These are phyloP conservation scores for Alternaria sp. DNA, from an alignment of 2,329 filamentous ascomycete species.

Conservation along the genomic window DNA sequence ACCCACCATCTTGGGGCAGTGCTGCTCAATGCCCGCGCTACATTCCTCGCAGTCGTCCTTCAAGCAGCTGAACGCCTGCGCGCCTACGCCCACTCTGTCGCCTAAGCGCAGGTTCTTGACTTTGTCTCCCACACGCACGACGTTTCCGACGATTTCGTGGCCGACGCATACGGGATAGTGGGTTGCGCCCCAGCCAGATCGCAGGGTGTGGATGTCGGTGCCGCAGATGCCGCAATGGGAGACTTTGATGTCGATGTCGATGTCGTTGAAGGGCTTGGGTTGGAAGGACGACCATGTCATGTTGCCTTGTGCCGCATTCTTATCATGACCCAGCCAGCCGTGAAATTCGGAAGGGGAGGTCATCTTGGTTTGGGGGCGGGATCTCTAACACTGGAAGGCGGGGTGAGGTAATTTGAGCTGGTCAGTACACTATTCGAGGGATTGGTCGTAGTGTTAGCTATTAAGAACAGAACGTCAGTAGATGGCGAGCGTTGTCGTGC, in stretches of 20 bases:
- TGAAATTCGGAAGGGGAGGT: slow-evolving; percentile 56
- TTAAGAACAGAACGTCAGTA: neutral
- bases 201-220: slow-evolving; percentile 47
- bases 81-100: slow-evolving; percentile 63
- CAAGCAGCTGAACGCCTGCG: slow-evolving; percentile 57
- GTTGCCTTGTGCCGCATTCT: slow-evolving; percentile 58
- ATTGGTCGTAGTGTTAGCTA: neutral
- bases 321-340: slow-evolving; percentile 63
- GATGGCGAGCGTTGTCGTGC: neutral
- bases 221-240: slow-evolving; percentile 46
- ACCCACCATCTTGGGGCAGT: slow-evolving; percentile 57
- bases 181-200: slow-evolving; percentile 54
- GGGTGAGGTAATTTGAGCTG: neutral
- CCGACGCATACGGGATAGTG: slow-evolving; percentile 52
- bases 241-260: slow-evolving; percentile 46
- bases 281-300: slow-evolving; percentile 60
- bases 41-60: slow-evolving; percentile 61
- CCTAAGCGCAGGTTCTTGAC: slow-evolving; percentile 62
- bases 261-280: slow-evolving; percentile 49
- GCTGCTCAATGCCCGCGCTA: slow-evolving; percentile 51
- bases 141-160: slow-evolving; percentile 51
- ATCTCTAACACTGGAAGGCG: neutral
- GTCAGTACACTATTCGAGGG: neutral
- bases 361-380: slow-evolving; percentile 17
- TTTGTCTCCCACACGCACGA: slow-evolving; percentile 44